These are phyloP conservation scores for Ambrosia artemisiifolia DNA, from an alignment of 129 eudicot genomes.

Conservation along the genomic window DNA sequence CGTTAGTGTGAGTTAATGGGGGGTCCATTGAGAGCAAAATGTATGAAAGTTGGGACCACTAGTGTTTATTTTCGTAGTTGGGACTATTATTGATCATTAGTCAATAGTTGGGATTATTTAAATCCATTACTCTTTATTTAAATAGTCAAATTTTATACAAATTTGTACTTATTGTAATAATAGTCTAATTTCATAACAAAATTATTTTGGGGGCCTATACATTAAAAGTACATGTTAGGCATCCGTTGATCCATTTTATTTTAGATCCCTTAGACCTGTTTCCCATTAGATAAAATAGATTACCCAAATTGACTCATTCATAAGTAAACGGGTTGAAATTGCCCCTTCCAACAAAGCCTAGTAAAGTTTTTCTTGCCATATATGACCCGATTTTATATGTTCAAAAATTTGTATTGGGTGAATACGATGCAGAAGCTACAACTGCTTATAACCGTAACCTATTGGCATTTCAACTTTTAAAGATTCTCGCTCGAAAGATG, in stretches of 20 bases:
- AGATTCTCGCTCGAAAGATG: slow-evolving; percentile 94
- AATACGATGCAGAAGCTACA: slow-evolving; percentile 81
- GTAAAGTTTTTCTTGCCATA: neutral
- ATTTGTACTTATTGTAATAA: neutral
- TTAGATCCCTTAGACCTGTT: neutral
- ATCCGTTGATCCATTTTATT: neutral
- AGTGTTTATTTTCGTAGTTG: too few species aligned
- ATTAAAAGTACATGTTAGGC: neutral
- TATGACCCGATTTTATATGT: slow-evolving; percentile 35
- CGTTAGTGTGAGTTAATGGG: too few species aligned
- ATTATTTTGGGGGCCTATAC: neutral
- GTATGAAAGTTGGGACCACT: too few species aligned
- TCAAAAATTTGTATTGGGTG: slow-evolving; percentile 85
- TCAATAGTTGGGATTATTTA: too few species aligned
- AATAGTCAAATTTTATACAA: neutral
- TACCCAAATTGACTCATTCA: neutral
- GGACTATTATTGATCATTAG: too few species aligned
- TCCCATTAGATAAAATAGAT: neutral
- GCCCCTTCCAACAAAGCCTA: neutral
- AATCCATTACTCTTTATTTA: too few species aligned
- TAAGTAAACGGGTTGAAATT: neutral
- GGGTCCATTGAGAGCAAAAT: too few species aligned
- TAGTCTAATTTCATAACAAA: neutral
- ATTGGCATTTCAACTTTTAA: slow-evolving; percentile 66
- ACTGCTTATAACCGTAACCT: slow-evolving; percentile 69